phyloP scores from a whole-genome alignment of 73 alveolate genomes.

The Paraurostyla sp. region DNA sequence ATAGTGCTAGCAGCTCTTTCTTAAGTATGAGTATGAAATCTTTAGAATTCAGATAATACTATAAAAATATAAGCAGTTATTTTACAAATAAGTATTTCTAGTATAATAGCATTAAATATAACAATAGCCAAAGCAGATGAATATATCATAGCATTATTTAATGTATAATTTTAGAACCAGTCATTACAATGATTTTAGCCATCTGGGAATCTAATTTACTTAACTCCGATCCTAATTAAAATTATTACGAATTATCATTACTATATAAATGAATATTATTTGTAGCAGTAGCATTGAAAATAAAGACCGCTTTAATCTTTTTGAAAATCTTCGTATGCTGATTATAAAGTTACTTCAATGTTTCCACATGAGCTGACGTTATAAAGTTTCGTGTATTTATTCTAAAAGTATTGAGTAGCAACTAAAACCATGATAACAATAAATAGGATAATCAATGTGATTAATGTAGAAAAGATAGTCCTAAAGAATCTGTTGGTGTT shows the following conservation, averaged over 20 bases:
- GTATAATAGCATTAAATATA: constrained; percentile 58
- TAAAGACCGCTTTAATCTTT: not conserved
- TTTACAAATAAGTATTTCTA: constrained; percentile 32
- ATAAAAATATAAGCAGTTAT: not conserved
- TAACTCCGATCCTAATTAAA: constrained; percentile 1
- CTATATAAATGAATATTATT: not conserved
- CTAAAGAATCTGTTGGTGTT: constrained; percentile 45
- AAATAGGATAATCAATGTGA: constrained; percentile 18
- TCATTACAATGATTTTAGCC: constrained; percentile 47
- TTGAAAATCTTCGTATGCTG: constrained; percentile 44
- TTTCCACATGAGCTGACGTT: constrained; percentile 8
- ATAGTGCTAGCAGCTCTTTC: constrained; percentile 53
- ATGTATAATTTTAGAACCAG: constrained; percentile 66
- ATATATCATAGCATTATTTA: constrained; percentile 57
- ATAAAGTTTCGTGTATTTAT: not conserved
- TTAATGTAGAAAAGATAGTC: not conserved
- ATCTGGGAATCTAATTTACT: constrained; percentile 34
- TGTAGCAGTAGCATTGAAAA: constrained; percentile 58
- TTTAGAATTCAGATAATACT: constrained; percentile 61
- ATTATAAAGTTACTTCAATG: not conserved
- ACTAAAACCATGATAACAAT: constrained; percentile 26
- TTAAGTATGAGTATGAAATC: constrained; percentile 40
- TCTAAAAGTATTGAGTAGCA: constrained; percentile 18
- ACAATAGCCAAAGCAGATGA: constrained; percentile 64
- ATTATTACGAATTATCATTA: not conserved